These are phyloP conservation scores for Erythrobasidium hasegawianum DNA, from an alignment of 1,284 basidiomycete genomes.

Conservation along the genomic window DNA sequence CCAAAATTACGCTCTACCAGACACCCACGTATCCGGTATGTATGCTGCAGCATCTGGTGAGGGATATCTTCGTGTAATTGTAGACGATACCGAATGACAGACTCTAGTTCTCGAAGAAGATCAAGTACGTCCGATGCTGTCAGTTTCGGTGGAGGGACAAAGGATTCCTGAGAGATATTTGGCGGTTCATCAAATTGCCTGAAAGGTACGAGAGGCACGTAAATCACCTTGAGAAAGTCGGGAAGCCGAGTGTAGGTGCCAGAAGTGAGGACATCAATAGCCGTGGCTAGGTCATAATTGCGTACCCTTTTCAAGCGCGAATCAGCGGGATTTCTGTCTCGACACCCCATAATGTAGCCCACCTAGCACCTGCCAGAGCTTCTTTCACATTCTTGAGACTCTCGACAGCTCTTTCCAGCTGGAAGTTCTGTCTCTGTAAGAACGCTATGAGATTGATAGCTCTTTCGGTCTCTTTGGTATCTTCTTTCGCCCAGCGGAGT, in stretches of 20 bases:
- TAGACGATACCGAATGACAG: conserved; percentile 69
- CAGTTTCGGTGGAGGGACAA: conserved; percentile 63
- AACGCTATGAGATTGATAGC: conserved; percentile 70
- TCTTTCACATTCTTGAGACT: conserved; percentile 64
- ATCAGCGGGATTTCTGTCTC: no score
- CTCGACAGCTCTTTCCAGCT: conserved; percentile 68
- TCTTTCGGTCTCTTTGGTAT: conserved; percentile 15
- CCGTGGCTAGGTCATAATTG: conserved; percentile 84
- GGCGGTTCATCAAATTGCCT: conserved; percentile 37
- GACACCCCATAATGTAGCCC: no score
- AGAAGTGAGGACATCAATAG: conserved; percentile 75
- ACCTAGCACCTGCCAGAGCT: conserved; percentile 50
- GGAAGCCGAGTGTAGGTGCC: conserved; percentile 78
- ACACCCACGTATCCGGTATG: conserved; percentile 73
- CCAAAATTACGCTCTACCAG: conserved; percentile 64
- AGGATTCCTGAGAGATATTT: conserved; percentile 57
- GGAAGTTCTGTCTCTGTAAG: conserved; percentile 73
- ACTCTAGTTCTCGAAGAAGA: conserved; percentile 68
- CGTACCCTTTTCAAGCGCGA: conserved; percentile 58
- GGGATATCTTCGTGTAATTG: conserved; percentile 48
- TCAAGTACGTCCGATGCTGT: conserved; percentile 63
- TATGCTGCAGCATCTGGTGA: conserved; percentile 50
- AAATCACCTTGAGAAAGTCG: conserved; percentile 65
- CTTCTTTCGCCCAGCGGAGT: conserved; percentile 60
- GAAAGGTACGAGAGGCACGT: conserved; percentile 9